Evolutionary conservation across 306 rosid genomes (phyloP).

Genomic region (Malus asiatica): DNA sequence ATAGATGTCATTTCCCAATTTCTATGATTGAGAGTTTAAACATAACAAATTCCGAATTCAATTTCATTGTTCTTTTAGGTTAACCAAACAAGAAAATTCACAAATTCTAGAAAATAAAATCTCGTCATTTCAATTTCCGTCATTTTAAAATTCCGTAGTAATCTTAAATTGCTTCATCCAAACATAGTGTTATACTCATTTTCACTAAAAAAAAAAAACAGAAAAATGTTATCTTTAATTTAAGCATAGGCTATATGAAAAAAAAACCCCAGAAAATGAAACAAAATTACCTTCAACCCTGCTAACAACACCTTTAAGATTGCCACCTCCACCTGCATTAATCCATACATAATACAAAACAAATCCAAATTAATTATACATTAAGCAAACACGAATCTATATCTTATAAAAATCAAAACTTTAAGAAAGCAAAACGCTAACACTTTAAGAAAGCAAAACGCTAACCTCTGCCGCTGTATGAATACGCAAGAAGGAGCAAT

Average conservation of each 20-base stretch:
- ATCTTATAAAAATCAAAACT: no score
- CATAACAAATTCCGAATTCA: no score
- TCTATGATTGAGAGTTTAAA: no score
- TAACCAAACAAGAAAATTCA: no score
- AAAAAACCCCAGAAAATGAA: background rate
- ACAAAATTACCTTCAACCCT: constrained; percentile 51
- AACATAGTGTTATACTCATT: no score
- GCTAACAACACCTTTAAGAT: constrained; percentile 28
- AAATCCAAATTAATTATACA: background rate
- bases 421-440: background rate
- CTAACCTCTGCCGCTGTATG: constrained; percentile 38
- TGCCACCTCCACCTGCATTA: constrained; percentile 46
- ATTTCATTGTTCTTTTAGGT: no score
- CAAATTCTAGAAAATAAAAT: no score
- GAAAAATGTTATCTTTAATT: background rate
- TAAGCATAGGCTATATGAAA: background rate
- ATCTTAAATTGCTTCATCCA: no score
- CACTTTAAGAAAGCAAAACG: background rate
- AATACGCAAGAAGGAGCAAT: constrained; percentile 37
- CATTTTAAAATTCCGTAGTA: no score
- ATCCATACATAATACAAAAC: background rate
- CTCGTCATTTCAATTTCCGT: no score
- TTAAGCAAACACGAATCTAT: background rate
- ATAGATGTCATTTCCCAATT: no score
- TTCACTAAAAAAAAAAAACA: background rate